Conservation (phyloP, 768 basidiomycete species). For the Chalciporus piperatus region DNA sequence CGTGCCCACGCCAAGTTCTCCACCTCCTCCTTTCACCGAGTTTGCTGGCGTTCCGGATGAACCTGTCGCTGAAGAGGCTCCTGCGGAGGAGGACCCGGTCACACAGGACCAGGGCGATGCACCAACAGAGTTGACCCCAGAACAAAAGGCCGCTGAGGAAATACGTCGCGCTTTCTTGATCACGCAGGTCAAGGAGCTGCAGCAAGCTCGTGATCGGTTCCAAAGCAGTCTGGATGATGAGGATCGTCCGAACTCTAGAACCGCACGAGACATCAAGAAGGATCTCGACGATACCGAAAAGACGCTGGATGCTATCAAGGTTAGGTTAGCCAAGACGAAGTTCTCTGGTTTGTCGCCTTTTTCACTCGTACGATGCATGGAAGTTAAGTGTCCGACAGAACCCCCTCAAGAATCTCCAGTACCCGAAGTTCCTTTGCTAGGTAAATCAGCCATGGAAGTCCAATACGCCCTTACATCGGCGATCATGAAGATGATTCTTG, state of each 20-base stretch:
- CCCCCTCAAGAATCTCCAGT: background rate
- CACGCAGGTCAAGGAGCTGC: slow-evolving; percentile 15
- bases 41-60: slow-evolving; percentile 8
- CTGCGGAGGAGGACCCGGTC: slow-evolving; percentile 6
- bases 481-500: slow-evolving; percentile 9
- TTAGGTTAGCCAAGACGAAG: slow-evolving; percentile 17
- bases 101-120: slow-evolving; percentile 22
- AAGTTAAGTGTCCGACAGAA: slow-evolving; percentile 6
- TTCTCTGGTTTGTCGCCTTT: slow-evolving; percentile 16
- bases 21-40: slow-evolving; percentile 30
- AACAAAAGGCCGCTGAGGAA: slow-evolving; percentile 20
- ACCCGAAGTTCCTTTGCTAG: background rate
- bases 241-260: background rate
- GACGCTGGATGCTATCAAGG: slow-evolving; percentile 5
- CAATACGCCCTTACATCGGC: slow-evolving; percentile 3
- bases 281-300: slow-evolving; percentile 18
- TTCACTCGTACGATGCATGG: background rate
- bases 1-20: slow-evolving; percentile 11
- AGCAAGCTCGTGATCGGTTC: slow-evolving; percentile 4
- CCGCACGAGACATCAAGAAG: slow-evolving; percentile 7
- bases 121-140: slow-evolving; percentile 17
- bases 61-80: slow-evolving; percentile 4
- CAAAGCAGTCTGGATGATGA: background rate
- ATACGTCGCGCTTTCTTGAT: slow-evolving; percentile 21
- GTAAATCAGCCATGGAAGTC: slow-evolving; percentile 6